A percentile compares a stretch with the other conserved stretches of the same genome.
These are phyloP conservation scores for Hydnum rufescens DNA, from an alignment of 768 basidiomycete species.

Conservation along the genomic window DNA sequence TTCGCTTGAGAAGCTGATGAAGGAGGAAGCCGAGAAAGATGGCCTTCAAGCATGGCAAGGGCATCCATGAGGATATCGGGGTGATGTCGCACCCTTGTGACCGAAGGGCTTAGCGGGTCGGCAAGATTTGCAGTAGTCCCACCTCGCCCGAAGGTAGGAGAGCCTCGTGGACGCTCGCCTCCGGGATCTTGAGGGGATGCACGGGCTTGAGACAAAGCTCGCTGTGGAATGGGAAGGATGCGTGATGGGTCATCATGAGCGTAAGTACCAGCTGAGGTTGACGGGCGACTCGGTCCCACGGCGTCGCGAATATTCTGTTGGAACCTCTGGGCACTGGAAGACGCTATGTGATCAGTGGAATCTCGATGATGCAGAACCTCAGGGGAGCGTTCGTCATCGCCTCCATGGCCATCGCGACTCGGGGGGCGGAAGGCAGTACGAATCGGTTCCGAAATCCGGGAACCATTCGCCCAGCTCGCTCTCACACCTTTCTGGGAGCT, in stretches of 20 bases:
- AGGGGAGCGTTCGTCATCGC: not conserved
- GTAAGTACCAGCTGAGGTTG: not conserved
- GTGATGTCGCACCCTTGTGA: constrained; percentile 27
- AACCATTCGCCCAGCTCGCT: not conserved
- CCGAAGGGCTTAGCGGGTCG: not conserved
- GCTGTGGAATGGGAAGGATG: not conserved
- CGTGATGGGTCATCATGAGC: not conserved
- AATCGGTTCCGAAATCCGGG: not conserved
- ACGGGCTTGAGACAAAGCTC: not conserved
- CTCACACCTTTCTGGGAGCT: not conserved
- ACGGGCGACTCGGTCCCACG: not conserved
- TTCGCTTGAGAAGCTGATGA: constrained; percentile 17
- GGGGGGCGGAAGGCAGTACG: not conserved
- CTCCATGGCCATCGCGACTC: not conserved
- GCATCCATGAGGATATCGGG: constrained; percentile 50
- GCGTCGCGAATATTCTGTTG: no score
- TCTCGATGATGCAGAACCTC: no score
- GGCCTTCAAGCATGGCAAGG: constrained; percentile 46
- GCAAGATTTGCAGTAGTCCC: not conserved
- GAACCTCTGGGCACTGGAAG: not conserved
- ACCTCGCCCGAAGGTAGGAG: not conserved
- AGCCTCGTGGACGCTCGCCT: not conserved
- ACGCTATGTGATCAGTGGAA: not conserved
- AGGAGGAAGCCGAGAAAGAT: constrained; percentile 35
- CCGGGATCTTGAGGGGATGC: not conserved